These are phyloP conservation scores for Solanum habrochaites DNA, from an alignment of 257 asterid species.

Conservation along the genomic window DNA sequence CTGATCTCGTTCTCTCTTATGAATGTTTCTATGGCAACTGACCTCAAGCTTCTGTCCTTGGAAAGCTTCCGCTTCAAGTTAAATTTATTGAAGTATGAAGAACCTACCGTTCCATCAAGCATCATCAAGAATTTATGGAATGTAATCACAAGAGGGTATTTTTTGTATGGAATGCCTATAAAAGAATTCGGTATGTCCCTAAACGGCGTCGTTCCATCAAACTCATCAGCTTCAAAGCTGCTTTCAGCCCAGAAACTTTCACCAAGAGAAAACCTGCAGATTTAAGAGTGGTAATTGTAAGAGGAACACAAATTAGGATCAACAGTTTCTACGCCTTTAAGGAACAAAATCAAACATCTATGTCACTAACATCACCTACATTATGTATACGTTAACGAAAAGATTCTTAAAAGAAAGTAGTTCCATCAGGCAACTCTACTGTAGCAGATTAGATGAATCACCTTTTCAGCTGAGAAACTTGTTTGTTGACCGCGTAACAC, in stretches of 20 bases:
- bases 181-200: slow-evolving; percentile 49
- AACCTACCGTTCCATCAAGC: slow-evolving; percentile 54
- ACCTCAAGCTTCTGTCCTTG: slow-evolving; percentile 12
- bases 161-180: slow-evolving; percentile 20
- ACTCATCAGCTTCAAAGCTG: slow-evolving; percentile 27
- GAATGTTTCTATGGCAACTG: slow-evolving; percentile 34
- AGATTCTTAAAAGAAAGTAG: background rate
- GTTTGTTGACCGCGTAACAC: slow-evolving; percentile 56
- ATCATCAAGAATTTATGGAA: slow-evolving; percentile 60
- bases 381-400: background rate
- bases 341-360: background rate
- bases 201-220: slow-evolving; percentile 30
- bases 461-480: slow-evolving; percentile 49
- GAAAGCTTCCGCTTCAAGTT: slow-evolving; percentile 6
- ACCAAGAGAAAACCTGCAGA: slow-evolving; percentile 29
- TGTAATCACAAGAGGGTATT: slow-evolving; percentile 55
- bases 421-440: background rate
- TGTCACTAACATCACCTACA: background rate
- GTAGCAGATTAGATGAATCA: background rate
- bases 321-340: background rate
- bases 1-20: slow-evolving; percentile 43
- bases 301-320: background rate
- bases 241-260: slow-evolving; percentile 3
- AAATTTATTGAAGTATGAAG: slow-evolving; percentile 42
- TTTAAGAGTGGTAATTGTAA: background rate